Evolutionary conservation across 352 stramenopile genomes (phyloP).

Genomic region (Pythium volutum): DNA sequence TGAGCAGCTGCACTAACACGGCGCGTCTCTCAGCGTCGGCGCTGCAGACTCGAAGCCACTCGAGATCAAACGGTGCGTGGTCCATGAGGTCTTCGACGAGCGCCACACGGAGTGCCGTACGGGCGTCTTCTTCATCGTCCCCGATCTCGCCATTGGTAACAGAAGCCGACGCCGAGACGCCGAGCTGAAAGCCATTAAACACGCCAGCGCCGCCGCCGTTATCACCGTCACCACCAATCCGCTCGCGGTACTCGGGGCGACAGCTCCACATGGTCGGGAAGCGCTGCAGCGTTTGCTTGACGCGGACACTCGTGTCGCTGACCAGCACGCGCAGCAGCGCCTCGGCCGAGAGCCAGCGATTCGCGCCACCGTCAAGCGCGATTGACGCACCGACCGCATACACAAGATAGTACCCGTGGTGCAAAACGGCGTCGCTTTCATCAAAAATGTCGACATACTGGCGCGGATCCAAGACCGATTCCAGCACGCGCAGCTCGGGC

Average conservation of each 20-base stretch:
- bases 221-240: conserved; percentile 25
- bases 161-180: conserved; percentile 4
- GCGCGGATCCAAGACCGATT: conserved; percentile 39
- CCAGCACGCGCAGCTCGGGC: conserved; percentile 20
- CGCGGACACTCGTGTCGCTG: conserved; percentile 9
- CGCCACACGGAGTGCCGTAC: conserved; percentile 32
- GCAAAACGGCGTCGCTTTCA: conserved; percentile 84
- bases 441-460: conserved; percentile 83
- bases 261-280: conserved; percentile 32
- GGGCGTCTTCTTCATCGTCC: background rate
- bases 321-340: conserved; percentile 33
- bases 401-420: conserved; percentile 86
- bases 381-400: conserved; percentile 68
- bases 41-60: conserved; percentile 51
- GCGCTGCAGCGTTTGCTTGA: conserved; percentile 34
- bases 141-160: background rate
- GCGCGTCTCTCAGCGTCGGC: background rate
- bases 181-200: conserved; percentile 45
- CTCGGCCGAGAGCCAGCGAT: conserved; percentile 61
- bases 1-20: conserved; percentile 34
- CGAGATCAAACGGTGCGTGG: conserved; percentile 52
- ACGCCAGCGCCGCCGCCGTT: background rate
- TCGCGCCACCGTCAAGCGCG: conserved; percentile 40
- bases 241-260: conserved; percentile 33
- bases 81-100: conserved; percentile 62